Evolutionary conservation across 441 rosid genomes (phyloP), one percentile per base, ranked within the genome.

Genomic region (Populus hybrid): DNA sequence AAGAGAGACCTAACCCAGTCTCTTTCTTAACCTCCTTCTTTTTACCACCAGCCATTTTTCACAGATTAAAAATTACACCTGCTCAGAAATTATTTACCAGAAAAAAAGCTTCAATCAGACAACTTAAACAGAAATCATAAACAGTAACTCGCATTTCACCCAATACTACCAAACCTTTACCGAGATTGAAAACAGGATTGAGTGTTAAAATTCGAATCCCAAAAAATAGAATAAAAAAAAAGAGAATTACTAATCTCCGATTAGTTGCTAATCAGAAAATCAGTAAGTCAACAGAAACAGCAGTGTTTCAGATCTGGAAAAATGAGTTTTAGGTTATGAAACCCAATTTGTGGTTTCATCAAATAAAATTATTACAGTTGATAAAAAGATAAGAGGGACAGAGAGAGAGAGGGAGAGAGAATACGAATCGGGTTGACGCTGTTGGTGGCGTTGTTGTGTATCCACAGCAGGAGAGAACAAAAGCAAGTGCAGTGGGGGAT

Each of bases 1-100:
- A 53, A 67, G 94, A 83, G 68, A 91, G 91, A 26, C 96, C 91
- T 71, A 91, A 82, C 35, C 92, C 87, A 65, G 94, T 91, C 82
- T 91, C 94, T 75, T 91, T 90, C 87, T 90, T 91, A 79, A 90
- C 96, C 83, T 86, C 90, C 87, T 91, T 91, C 86, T 86, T 91
- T 67, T 83, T 89, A 70, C 88, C 91, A 7, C 85, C 90, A 73
- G 65, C 73, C 79, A 71, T 30, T 57, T 57, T 57, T 57, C 63
- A 57, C 23, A 57, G 23, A 23, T 57, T 57, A 57, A 57, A 57
- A 19, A 57, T 7, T 19, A 57, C 23, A 57, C 63, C 63, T 57
- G 63, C 21, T 57, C 63, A 19, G n/a, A 57, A 18, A 57, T 7
- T 19, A 19, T 57, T 57, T 18, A 57, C 63, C 23, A 57, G n/a